Conservation (phyloP, 352 stramenopile genomes). For the Phytophthora palmivora region DNA sequence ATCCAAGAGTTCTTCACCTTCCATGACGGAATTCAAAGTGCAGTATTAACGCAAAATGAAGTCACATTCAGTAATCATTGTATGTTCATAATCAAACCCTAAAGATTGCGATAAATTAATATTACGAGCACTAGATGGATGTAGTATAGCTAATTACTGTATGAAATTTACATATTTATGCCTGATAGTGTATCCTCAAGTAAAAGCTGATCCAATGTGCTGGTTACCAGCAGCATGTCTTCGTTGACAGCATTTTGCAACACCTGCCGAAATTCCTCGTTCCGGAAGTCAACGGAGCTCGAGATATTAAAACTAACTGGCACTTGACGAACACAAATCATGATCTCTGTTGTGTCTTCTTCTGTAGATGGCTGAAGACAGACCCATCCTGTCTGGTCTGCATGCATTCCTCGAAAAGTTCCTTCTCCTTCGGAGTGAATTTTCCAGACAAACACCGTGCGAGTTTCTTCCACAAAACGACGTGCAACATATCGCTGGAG, state of each 20-base stretch:
- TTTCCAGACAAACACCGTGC: conserved; percentile 60
- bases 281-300: background rate
- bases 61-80: too few relatives aligned
- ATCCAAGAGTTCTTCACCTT: too few relatives aligned
- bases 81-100: too few relatives aligned
- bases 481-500: conserved; percentile 26
- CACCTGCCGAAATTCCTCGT: conserved; percentile 11
- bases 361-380: conserved; percentile 8
- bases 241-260: conserved; percentile 14
- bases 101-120: too few relatives aligned
- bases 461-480: conserved; percentile 45
- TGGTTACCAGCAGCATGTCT: conserved; percentile 4
- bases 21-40: too few relatives aligned
- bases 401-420: conserved; percentile 43
- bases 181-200: conserved; percentile 10
- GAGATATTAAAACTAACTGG: conserved; percentile 20
- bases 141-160: too few relatives aligned
- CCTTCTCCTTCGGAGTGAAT: conserved; percentile 43
- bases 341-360: conserved; percentile 7
- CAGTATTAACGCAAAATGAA: too few relatives aligned
- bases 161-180: conserved; percentile 9
- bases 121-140: too few relatives aligned
- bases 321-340: conserved; percentile 12
- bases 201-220: conserved; percentile 1
- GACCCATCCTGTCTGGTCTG: conserved; percentile 60